Conservation (phyloP, 306 rosid genomes). For the Fragaria ananassa region DNA sequence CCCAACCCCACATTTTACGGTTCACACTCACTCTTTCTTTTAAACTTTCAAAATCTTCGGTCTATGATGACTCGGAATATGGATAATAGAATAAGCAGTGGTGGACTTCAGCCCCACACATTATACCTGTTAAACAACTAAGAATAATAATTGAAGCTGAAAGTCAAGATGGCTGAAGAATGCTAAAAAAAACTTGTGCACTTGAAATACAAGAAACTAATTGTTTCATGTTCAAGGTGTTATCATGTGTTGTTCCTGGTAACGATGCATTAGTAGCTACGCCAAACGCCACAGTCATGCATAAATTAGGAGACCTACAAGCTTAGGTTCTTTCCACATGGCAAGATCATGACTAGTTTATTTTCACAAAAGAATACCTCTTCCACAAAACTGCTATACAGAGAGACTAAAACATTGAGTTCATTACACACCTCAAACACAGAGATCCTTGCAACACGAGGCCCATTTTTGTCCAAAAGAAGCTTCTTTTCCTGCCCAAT, state of each 20-base stretch:
- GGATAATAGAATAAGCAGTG: background rate
- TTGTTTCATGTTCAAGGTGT: background rate
- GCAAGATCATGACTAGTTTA: background rate
- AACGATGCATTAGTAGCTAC: background rate
- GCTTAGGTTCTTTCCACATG: background rate
- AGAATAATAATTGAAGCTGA: background rate
- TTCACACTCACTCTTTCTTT: background rate
- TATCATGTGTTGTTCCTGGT: background rate
- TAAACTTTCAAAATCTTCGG: background rate
- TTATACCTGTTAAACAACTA: background rate
- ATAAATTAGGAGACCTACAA: background rate
- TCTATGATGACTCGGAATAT: background rate
- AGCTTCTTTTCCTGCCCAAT: conserved; percentile 74
- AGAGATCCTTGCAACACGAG: conserved; percentile 79
- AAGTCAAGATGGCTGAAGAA: background rate
- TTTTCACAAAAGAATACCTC: background rate
- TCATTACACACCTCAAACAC: conserved; percentile 69
- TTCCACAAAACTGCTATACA: conserved; percentile 15
- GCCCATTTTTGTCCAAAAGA: conserved; percentile 75
- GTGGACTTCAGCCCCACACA: background rate
- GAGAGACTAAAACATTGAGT: background rate
- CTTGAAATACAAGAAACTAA: background rate
- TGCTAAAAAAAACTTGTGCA: background rate
- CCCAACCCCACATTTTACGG: background rate
- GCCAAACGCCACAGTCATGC: background rate